Evolutionary conservation across 495 filamentous ascomycete species (phyloP).

Genomic region (Barbatosphaeria neglecta): DNA sequence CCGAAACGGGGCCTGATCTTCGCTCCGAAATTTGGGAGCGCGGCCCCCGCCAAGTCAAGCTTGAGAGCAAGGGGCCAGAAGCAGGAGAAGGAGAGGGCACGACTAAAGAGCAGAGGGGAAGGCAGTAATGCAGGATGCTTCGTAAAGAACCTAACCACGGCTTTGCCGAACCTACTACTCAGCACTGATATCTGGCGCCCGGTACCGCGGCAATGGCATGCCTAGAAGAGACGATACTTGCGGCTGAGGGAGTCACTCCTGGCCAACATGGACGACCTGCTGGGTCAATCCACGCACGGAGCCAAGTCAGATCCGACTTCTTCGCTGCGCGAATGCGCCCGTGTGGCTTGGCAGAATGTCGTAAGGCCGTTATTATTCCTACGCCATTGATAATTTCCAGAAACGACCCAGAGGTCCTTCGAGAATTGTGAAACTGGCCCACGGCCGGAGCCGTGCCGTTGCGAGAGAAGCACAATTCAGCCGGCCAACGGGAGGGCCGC

Average conservation of each 20-base stretch:
- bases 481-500: background rate
- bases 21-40: background rate
- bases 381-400: background rate
- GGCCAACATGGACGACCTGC: too few species aligned
- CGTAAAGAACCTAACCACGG: too few species aligned
- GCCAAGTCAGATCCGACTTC: too few species aligned
- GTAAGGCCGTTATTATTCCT: background rate
- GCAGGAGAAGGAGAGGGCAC: background rate
- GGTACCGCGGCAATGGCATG: too few species aligned
- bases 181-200: too few species aligned
- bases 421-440: background rate
- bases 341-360: too few species aligned
- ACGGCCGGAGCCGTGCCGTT: slow-evolving; percentile 2
- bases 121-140: background rate
- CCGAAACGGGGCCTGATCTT: background rate
- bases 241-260: too few species aligned
- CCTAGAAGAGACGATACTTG: too few species aligned
- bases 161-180: too few species aligned
- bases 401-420: background rate
- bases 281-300: too few species aligned
- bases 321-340: too few species aligned
- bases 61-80: background rate
- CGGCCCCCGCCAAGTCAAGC: background rate
- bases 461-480: background rate
- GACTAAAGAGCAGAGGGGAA: background rate